Base-by-base conservation (phyloP, 352 stramenopile genomes). In the Globisporangium mamillatum region DNA sequence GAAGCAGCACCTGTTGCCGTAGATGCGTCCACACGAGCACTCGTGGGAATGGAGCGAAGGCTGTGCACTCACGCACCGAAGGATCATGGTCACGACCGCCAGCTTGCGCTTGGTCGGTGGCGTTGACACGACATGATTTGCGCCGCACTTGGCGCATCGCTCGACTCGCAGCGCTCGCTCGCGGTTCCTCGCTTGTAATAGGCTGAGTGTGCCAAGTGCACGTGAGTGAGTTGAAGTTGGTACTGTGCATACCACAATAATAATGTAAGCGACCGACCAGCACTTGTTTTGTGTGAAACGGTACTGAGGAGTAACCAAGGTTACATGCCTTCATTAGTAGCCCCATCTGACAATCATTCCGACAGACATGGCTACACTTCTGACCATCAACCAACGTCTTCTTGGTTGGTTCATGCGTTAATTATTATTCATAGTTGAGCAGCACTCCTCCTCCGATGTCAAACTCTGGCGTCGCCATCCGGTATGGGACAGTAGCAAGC, bases 1-100 rank as follows among this genome's bases (percentile, higher is more conserved):
- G 54, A 60, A 60, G 54, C 54, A 60, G 25, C 34, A 44, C 18
- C 10, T 60, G 54, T 29, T 60, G 38, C 38, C 38, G 14, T 48
- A 48, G 16, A 46, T 16, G 12, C 22, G 22, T 48, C 12, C 16
- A 22, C 29, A 5, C 24, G 12, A 41, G 5, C 44, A 52, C 10
- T 14, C 4, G 36, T 16, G 10, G 36, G 10, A 4, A 44, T 44
- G 36, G 10, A 44, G 36, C 36, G 36, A 44, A 44, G 36, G 10
- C 36, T 44, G 36, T 18, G 36, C 36, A 44, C 36, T 44, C 36
- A 44, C 36, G 10, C 4, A 16, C 10, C 36, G 12, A 44, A 44
- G 36, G 36, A 44, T 18, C 10, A 29, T 29, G 25, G 3, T 29
- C 3, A 16, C 10, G 36, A 44, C 18, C 10, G 12, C 36, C 36